A percentile compares a stretch with the other conserved stretches of the same genome.
Conservation (phyloP, 345 rosid genomes). For the Hirschfeldia incana region DNA sequence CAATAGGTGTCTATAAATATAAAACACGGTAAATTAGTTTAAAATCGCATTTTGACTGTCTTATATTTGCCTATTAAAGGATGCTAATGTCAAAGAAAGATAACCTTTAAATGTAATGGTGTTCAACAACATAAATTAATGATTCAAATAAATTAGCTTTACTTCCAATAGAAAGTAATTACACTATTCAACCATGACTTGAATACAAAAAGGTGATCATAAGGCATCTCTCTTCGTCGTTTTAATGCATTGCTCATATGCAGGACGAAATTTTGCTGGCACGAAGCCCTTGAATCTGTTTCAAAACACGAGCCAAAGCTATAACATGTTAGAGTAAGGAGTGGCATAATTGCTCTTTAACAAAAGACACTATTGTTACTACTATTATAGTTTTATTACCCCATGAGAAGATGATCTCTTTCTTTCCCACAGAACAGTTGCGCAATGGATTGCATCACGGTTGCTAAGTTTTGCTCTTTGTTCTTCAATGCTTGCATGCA, state of each 20-base stretch:
- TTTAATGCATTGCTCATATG: constrained; percentile 59
- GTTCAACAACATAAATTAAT: not conserved
- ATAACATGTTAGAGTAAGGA: not conserved
- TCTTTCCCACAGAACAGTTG: constrained; percentile 67
- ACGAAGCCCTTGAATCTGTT: constrained; percentile 84
- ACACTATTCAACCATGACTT: not conserved
- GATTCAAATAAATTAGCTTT: not conserved
- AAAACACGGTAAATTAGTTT: not conserved
- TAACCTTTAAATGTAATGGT: not conserved
- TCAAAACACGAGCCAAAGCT: not conserved
- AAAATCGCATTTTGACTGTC: not conserved
- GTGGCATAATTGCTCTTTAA: not conserved
- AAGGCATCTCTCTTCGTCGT: constrained; percentile 40
- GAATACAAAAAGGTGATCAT: not conserved
- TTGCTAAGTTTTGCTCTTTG: constrained; percentile 55
- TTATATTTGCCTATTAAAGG: not conserved
- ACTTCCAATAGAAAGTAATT: not conserved
- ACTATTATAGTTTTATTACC: constrained; percentile 41
- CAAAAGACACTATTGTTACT: not conserved
- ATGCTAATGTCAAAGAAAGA: not conserved
- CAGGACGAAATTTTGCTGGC: constrained; percentile 58
- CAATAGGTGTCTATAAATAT: not conserved
- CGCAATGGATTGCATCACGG: constrained; percentile 64
- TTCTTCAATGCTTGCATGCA: constrained; percentile 81
- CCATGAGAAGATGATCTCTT: constrained; percentile 64